Conservation (phyloP, 1,139 yeast species). For the Geotrichum klebahnii region DNA sequence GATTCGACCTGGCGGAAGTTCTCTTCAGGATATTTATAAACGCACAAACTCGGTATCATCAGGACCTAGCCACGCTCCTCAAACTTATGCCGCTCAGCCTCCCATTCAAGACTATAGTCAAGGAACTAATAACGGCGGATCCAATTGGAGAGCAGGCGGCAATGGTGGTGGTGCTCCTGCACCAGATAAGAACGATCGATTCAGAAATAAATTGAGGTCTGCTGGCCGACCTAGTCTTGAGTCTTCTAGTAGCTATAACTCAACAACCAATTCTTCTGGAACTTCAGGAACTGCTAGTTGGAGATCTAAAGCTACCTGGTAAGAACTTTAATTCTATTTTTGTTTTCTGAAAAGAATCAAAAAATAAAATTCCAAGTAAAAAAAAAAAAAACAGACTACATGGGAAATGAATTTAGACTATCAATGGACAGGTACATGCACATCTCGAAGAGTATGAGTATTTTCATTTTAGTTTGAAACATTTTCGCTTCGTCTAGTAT, state of each 20-base stretch:
- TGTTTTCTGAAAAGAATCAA: too few species aligned
- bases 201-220: constrained; percentile 29
- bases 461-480: too few species aligned
- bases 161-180: not conserved
- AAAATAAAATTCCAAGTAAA: too few species aligned
- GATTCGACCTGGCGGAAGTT: constrained; percentile 12
- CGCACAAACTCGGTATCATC: constrained; percentile 26
- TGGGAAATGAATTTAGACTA: too few species aligned
- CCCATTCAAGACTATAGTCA: not conserved
- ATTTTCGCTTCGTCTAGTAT: too few species aligned
- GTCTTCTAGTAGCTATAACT: not conserved
- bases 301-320: constrained; percentile 17
- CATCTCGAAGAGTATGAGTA: too few species aligned
- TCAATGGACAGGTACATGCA: too few species aligned
- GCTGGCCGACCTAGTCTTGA: constrained; percentile 33
- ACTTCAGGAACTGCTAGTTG: constrained; percentile 8
- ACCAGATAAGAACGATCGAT: constrained; percentile 24
- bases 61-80: constrained; percentile 11
- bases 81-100: constrained; percentile 8
- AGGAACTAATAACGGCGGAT: not conserved
- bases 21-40: constrained; percentile 33
- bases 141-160: constrained; percentile 15
- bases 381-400: too few species aligned
- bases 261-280: not conserved
- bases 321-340: not conserved